These are phyloP conservation scores for Bocquillonia castaneifolia DNA, from an alignment of 441 rosid species.

Conservation along the genomic window DNA sequence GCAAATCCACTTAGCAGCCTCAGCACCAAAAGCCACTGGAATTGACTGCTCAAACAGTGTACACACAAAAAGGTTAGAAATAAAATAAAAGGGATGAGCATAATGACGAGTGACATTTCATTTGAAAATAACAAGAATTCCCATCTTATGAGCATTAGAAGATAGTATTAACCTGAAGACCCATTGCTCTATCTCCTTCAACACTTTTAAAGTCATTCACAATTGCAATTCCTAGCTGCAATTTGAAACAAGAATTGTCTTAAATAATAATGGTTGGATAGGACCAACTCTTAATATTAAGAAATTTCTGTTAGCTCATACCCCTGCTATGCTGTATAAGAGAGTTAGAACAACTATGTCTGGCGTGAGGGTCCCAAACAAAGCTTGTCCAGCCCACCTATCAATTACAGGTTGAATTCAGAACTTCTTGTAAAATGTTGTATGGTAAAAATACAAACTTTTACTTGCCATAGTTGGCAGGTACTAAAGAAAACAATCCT, in stretches of 20 bases:
- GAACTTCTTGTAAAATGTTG: constrained; percentile 4
- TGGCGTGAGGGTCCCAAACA: constrained; percentile 90
- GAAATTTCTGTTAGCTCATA: constrained; percentile 23
- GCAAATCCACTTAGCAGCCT: constrained; percentile 97
- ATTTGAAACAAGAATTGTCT: constrained; percentile 17
- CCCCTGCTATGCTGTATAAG: constrained; percentile 96
- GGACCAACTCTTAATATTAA: not conserved
- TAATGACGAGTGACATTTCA: not conserved
- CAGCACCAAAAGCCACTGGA: constrained; percentile 96
- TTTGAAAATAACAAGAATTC: constrained; percentile 11
- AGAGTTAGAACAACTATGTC: constrained; percentile 87
- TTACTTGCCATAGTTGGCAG: not conserved
- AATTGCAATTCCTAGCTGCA: constrained; percentile 87
- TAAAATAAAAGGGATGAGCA: not conserved
- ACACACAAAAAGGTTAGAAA: not conserved
- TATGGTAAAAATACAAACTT: constrained; percentile 5
- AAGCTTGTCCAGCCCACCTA: constrained; percentile 99
- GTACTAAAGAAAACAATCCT: not conserved
- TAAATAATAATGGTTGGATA: constrained; percentile 6
- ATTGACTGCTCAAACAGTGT: constrained; percentile 54
- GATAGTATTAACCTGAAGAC: constrained; percentile 60
- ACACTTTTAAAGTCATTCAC: constrained; percentile 97
- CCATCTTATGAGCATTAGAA: constrained; percentile 3
- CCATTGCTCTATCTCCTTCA: constrained; percentile 94
- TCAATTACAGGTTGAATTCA: constrained; percentile 17